Percentiles rank a stretch among this genome's conserved stretches.
phyloP scores from a whole-genome alignment of 1,284 basidiomycete species.

The Trichosporon sp. region DNA sequence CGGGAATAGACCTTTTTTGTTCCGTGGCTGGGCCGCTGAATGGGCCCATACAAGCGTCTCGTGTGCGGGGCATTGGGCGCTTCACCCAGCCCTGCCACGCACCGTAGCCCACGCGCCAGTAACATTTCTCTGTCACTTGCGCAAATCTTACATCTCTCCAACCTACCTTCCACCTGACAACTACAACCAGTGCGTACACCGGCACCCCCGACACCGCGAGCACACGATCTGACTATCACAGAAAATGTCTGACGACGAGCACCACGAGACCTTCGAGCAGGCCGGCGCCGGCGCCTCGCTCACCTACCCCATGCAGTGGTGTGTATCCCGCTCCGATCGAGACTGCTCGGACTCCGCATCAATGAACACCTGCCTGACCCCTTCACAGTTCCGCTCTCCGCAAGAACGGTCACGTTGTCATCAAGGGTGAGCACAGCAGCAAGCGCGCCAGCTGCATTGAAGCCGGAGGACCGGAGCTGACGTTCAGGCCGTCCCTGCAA shows the following conservation, averaged over 20 bases:
- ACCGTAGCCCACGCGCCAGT: constrained; percentile 6
- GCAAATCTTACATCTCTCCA: constrained; percentile 13
- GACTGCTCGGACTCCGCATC: constrained; percentile 13
- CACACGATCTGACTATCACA: background rate
- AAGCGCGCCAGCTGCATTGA: background rate
- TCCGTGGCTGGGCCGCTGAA: background rate
- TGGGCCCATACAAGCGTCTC: background rate
- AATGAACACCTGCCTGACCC: constrained; percentile 22
- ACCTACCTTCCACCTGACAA: constrained; percentile 9
- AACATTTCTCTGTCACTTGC: background rate
- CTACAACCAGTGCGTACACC: constrained; percentile 15
- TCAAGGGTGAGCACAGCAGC: constrained; percentile 59
- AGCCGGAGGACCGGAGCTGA: background rate
- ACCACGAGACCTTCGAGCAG: constrained; percentile 80
- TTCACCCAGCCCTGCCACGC: background rate
- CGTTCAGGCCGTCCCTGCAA: constrained; percentile 81
- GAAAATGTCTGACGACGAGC: constrained; percentile 78
- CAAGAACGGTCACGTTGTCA: constrained; percentile 89
- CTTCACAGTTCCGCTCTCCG: constrained; percentile 98
- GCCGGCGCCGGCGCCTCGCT: constrained; percentile 69
- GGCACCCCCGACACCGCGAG: background rate
- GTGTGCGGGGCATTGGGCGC: constrained; percentile 5
- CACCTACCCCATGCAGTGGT: constrained; percentile 58
- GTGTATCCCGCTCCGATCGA: background rate
- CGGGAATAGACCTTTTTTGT: background rate